Base-by-base conservation (phyloP, 306 rosid species). In the Castanopsis chinensis region DNA sequence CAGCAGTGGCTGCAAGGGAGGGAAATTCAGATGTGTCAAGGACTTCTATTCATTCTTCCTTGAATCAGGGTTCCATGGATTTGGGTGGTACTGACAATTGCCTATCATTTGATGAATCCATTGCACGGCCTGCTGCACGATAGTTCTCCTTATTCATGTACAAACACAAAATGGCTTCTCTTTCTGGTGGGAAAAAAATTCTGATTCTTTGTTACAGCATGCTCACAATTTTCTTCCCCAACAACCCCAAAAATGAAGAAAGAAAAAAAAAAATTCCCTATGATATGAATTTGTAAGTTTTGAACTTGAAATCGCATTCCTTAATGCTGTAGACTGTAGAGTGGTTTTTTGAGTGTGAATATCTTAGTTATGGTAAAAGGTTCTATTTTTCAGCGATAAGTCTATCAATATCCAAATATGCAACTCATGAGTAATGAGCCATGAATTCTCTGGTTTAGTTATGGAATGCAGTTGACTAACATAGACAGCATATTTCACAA, bases 21-120 rank as follows among this genome's bases (percentile, higher is more conserved):
- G 93, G 97, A 65, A 78, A 90, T 80, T 95, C 96, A 2, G 96
- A 92, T 64, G 94, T 81, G 51, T 90, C 91, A 60, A 89, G 84
- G 78, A 85, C 93, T 74, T 91, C 98, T 51, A 69, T 76, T 74
- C 97, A 87, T 59, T 95, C 97, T 81, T 88, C 92, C 75, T 72
- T 89, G 88, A 86, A 93, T 82, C 49, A 85, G 82, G 92, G 92
- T 65, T 85, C 90, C 49, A 68, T 87, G 77, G 97, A 90, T 87
- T 79, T 92, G 30, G 90, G 88, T 87, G 92, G 80, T 82, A 30
- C 83, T 28, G 96, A 91, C 18, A 88, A 90, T 82, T 90, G 68
- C 74, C 76, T 95, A 76, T 84, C 99, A 45, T 79, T 91, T 73
- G 97, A 95, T 78, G 98, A 91, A 59, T 87, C 98, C 72, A 81